Conservation (phyloP, 306 rosid species). For the Sechiopsis laciniata region DNA sequence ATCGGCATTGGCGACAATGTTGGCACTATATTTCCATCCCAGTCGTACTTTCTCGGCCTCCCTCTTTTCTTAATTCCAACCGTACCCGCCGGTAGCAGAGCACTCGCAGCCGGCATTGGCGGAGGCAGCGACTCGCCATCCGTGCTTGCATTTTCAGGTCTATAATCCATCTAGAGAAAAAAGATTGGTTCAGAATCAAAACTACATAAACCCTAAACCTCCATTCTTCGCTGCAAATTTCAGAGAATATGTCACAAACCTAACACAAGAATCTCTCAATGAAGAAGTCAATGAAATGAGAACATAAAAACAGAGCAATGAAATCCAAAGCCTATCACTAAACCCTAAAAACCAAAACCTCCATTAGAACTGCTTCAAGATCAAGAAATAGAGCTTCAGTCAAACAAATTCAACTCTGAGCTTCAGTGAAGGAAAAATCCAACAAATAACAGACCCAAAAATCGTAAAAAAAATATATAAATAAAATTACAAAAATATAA, state of each 20-base stretch:
- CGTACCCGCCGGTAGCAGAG: slow-evolving; percentile 27
- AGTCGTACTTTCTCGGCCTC: slow-evolving; percentile 73
- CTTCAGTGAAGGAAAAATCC: slow-evolving; percentile 35
- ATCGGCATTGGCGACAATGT: slow-evolving; percentile 87
- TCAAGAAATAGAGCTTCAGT: neutral
- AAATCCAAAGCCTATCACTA: neutral
- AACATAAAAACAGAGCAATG: slow-evolving; percentile 2
- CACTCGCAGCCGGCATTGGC: slow-evolving; percentile 8
- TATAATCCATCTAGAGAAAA: slow-evolving; percentile 35
- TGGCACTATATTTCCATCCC: slow-evolving; percentile 42
- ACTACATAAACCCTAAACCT: neutral
- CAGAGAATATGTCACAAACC: neutral
- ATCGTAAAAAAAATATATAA: slow-evolving; percentile 7
- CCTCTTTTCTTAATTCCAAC: slow-evolving; percentile 65
- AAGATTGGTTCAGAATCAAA: neutral
- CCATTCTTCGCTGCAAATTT: neutral
- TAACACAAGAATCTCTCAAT: neutral
- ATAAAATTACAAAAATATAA: neutral
- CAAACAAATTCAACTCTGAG: slow-evolving; percentile 25
- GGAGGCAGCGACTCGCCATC: slow-evolving; percentile 20
- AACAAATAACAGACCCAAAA: slow-evolving; percentile 30
- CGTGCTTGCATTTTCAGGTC: slow-evolving; percentile 47
- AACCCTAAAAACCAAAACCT: neutral
- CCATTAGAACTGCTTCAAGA: neutral
- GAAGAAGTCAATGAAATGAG: neutral